Base-by-base conservation (phyloP, 1,139 yeast genomes). In the Protomyces macrosporus region DNA sequence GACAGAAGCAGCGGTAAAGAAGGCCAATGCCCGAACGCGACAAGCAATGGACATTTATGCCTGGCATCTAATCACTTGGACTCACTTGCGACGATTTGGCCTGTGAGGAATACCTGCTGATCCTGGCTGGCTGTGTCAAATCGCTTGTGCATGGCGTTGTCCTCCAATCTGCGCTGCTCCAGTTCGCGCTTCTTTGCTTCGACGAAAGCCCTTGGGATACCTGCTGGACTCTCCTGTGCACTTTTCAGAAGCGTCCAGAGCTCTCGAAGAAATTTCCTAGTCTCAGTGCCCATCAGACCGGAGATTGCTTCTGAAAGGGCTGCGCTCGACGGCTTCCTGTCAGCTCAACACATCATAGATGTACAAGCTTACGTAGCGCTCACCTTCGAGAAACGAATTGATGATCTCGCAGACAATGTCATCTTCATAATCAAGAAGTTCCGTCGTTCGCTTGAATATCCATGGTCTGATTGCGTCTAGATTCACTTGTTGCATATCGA, bases 181-280 rank as follows among this genome's bases (percentile, higher is more conserved):
- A 70, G 55, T 64, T 71, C 69, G 39, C 61, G 65, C 53, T 65
- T 66, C 60, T 71, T 71, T 7, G 64, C 65, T 23, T 68, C 70
- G 36, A 71, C 53, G 36, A 72, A 53, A 40, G 65, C 66, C 2
- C 67, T 67, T 1, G 74, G 73, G 30, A 72, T 68, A 4, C 74
- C 74, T 7, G 70, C 68, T 1, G 66, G 64, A 33, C 70, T 67
- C 32, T 61, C 53, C 60, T 72, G 73, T 3, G 74, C 73, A 2
- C 68, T 66, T 1, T 71, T 64, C 36, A 72, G 66, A 42, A 72
- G 64, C 23, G 65, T 61, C 73, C 73, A 71, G 12, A 72, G 67
- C 56, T 69, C 68, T 33, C 64, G 63, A 64, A 71, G 68, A 54
- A 72, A 72, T 45, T 50, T 36, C 10, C 55, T 52, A 1, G 72